phyloP scores from a whole-genome alignment of 768 basidiomycete species.

The Naematelia encephala region DNA sequence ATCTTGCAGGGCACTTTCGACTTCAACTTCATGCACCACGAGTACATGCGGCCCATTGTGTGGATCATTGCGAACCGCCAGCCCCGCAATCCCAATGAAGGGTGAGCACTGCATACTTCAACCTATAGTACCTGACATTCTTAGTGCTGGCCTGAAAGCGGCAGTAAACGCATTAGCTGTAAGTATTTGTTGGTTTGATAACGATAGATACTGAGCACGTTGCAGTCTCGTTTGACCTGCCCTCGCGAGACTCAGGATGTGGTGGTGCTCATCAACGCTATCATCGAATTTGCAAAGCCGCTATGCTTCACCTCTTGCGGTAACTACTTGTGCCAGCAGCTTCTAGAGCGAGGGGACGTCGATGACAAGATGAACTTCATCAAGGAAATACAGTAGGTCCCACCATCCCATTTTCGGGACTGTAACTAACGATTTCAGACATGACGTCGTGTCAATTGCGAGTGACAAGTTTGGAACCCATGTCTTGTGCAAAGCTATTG shows the following conservation, averaged over 20 bases:
- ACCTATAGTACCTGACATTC: background rate
- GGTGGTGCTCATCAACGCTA: slow-evolving; percentile 20
- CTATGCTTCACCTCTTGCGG: slow-evolving; percentile 43
- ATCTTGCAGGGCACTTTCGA: slow-evolving; percentile 26
- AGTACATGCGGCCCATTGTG: slow-evolving; percentile 27
- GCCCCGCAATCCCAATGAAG: slow-evolving; percentile 26
- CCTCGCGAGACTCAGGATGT: slow-evolving; percentile 10
- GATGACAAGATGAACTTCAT: slow-evolving; percentile 36
- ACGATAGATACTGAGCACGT: background rate
- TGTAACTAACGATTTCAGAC: slow-evolving; percentile 16
- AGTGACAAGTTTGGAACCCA: slow-evolving; percentile 48
- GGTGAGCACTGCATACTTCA: too few relatives aligned
- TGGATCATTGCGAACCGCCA: slow-evolving; percentile 35
- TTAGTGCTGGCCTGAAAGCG: slow-evolving; percentile 27
- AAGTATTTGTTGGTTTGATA: slow-evolving; percentile 5
- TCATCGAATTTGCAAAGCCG: slow-evolving; percentile 30
- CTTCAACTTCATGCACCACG: slow-evolving; percentile 25
- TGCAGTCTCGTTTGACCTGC: slow-evolving; percentile 23
- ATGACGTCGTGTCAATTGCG: slow-evolving; percentile 39
- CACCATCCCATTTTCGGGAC: background rate
- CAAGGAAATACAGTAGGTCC: slow-evolving; percentile 36
- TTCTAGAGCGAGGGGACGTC: slow-evolving; percentile 36
- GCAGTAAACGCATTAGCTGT: slow-evolving; percentile 39
- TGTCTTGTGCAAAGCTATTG: slow-evolving; percentile 45
- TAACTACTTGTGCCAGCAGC: slow-evolving; percentile 48